phyloP scores from a whole-genome alignment of 768 basidiomycete species.

The Boletus sensibilis region DNA sequence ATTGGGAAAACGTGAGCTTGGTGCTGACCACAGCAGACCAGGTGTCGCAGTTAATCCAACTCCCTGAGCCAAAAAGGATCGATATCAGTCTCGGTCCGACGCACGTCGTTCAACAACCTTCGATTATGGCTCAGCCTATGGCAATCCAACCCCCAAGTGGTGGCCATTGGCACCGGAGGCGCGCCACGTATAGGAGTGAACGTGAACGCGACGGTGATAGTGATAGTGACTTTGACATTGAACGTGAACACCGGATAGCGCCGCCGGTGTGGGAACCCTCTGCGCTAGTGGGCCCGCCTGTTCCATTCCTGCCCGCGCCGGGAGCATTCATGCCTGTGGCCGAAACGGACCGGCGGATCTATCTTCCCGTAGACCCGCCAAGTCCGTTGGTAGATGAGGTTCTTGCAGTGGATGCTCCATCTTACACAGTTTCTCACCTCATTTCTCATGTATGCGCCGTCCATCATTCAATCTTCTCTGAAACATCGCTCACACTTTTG shows the following conservation, averaged over 20 bases:
- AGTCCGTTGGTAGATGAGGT: background rate
- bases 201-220: too few species aligned
- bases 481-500: background rate
- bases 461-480: background rate
- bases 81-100: conserved; percentile 10
- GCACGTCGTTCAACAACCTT: background rate
- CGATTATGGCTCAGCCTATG: background rate
- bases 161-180: too few species aligned
- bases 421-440: conserved; percentile 11
- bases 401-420: background rate
- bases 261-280: too few species aligned
- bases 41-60: conserved; percentile 15
- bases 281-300: too few species aligned
- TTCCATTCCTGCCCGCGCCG: too few species aligned
- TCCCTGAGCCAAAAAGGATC: conserved; percentile 23
- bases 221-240: too few species aligned
- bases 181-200: too few species aligned
- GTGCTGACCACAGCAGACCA: conserved; percentile 26
- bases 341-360: too few species aligned
- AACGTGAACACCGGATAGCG: too few species aligned
- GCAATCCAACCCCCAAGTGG: too few species aligned
- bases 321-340: too few species aligned
- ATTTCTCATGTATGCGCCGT: conserved; percentile 7
- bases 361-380: background rate
- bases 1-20: conserved; percentile 30